These are phyloP conservation scores for Ceratobasidium sp. DNA, from an alignment of 1,284 basidiomycete species.

Conservation along the genomic window DNA sequence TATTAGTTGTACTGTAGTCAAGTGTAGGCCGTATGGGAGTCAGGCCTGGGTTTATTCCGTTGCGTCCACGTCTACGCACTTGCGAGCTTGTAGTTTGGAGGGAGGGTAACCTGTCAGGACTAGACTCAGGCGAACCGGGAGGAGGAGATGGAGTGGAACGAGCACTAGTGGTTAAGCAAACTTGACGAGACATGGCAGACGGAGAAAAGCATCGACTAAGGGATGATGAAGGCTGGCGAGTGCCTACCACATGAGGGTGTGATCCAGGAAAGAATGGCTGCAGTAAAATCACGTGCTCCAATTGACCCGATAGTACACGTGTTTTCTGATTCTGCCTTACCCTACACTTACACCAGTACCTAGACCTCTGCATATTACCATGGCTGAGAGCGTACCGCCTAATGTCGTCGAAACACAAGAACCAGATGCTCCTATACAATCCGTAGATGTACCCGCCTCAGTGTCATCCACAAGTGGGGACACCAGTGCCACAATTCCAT, in stretches of 20 bases:
- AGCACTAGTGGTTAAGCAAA: conserved; percentile 16
- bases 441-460: not conserved
- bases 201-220: not conserved
- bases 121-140: conserved; percentile 1
- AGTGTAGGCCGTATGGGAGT: conserved; percentile 27
- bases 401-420: too few relatives aligned
- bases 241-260: too few relatives aligned
- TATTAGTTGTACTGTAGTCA: conserved; percentile 37
- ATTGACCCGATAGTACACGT: not conserved
- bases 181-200: conserved; percentile 4
- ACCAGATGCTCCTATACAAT: too few relatives aligned
- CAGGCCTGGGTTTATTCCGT: not conserved
- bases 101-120: not conserved
- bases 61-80: conserved; percentile 28
- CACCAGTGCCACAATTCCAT: not conserved
- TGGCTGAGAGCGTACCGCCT: conserved; percentile 11
- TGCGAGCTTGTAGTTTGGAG: conserved; percentile 11
- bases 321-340: not conserved
- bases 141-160: conserved; percentile 38
- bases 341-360: too few relatives aligned
- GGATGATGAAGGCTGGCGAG: not conserved
- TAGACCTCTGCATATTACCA: too few relatives aligned
- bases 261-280: too few relatives aligned
- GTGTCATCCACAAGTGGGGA: not conserved
- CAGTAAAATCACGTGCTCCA: conserved; percentile 37